Conservation (phyloP, 768 basidiomycete genomes). For the Rhizopogon salebrosus region DNA sequence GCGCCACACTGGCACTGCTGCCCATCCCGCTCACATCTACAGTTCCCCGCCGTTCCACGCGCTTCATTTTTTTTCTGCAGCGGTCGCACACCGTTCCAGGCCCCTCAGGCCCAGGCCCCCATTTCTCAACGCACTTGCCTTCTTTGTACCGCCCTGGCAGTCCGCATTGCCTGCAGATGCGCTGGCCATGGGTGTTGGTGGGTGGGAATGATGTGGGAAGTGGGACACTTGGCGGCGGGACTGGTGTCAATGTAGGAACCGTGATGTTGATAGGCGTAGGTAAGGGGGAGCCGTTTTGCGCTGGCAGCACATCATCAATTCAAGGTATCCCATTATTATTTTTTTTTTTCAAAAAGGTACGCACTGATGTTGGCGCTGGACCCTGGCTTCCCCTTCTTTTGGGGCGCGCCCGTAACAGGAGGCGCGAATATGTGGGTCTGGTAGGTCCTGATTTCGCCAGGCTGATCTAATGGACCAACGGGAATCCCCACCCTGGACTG, state of each 20-base stretch:
- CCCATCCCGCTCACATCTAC: constrained; percentile 4
- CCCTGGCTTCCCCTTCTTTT: constrained; percentile 54
- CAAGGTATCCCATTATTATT: neutral
- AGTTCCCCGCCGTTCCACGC: constrained; percentile 73
- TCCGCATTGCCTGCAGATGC: constrained; percentile 75
- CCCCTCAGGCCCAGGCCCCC: constrained; percentile 81
- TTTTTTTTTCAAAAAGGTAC: constrained; percentile 3
- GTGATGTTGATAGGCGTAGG: constrained; percentile 4
- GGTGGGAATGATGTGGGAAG: constrained; percentile 21
- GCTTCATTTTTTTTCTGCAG: constrained; percentile 86
- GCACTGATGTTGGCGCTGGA: constrained; percentile 18
- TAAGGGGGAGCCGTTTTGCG: constrained; percentile 1
- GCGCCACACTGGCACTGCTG: constrained; percentile 11
- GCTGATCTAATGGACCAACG: constrained; percentile 26
- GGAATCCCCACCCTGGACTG: constrained; percentile 23
- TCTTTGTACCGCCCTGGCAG: constrained; percentile 75
- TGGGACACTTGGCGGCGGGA: neutral
- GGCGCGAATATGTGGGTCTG: constrained; percentile 72
- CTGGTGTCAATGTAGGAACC: neutral
- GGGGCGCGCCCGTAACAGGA: constrained; percentile 66
- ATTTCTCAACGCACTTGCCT: constrained; percentile 82
- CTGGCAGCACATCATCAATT: neutral
- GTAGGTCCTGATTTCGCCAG: constrained; percentile 38
- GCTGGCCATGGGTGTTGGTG: constrained; percentile 57
- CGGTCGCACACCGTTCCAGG: constrained; percentile 83